These are phyloP conservation scores for Sechiopsis laciniata DNA, from an alignment of 306 rosid genomes.

Conservation along the genomic window DNA sequence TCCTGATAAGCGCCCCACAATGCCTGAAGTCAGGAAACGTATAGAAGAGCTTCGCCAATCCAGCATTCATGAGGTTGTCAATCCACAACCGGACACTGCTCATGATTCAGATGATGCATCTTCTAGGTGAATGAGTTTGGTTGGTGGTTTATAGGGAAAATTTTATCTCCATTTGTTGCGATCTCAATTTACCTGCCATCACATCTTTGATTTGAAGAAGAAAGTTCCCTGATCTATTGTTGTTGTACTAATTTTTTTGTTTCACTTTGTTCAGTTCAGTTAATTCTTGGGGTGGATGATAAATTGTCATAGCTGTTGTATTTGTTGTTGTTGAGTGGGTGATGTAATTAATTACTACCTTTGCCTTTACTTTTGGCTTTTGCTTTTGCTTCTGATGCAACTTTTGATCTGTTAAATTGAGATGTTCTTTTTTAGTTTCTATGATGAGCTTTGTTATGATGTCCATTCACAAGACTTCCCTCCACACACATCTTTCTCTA, in stretches of 20 bases:
- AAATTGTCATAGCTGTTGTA: conserved; percentile 6
- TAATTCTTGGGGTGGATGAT: conserved; percentile 18
- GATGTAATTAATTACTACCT: conserved; percentile 24
- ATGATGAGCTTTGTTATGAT: conserved; percentile 21
- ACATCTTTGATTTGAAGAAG: conserved; percentile 21
- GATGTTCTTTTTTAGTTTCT: conserved; percentile 1
- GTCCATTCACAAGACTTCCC: conserved; percentile 17
- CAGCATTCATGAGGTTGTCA: conserved; percentile 24
- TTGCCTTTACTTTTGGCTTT: conserved; percentile 21
- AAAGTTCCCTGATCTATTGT: conserved; percentile 8
- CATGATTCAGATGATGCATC: conserved; percentile 18
- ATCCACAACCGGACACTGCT: conserved; percentile 22
- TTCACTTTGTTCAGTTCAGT: background rate
- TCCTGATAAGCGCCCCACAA: conserved; percentile 44
- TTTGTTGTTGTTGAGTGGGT: conserved; percentile 23
- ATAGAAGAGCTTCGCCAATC: conserved; percentile 41
- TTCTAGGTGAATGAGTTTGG: conserved; percentile 29
- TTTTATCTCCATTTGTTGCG: background rate
- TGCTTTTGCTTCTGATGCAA: conserved; percentile 18
- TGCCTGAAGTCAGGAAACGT: conserved; percentile 34
- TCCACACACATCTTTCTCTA: no score
- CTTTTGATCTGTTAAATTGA: conserved; percentile 20
- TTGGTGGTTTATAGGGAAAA: conserved; percentile 4
- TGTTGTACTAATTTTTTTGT: conserved; percentile 10
- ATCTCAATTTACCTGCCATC: conserved; percentile 11